Evolutionary conservation across 345 rosid genomes (phyloP).

Genomic region (Theobroma cacao): DNA sequence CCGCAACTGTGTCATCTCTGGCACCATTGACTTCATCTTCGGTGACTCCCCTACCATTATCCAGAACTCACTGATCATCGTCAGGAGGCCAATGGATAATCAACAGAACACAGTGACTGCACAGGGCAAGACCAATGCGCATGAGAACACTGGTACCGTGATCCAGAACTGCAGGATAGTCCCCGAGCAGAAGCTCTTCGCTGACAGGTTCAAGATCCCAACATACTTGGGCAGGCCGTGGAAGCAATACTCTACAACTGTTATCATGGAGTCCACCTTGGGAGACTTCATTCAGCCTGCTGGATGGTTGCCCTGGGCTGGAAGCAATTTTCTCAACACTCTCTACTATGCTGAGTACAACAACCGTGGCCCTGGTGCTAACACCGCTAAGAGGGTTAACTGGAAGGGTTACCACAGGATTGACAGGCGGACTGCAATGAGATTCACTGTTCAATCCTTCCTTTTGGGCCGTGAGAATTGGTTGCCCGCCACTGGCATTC

Average conservation of each 20-base stretch:
- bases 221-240: constrained; percentile 61
- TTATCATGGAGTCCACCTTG: constrained; percentile 48
- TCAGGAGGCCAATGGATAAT: constrained; percentile 40
- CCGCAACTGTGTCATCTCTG: constrained; percentile 53
- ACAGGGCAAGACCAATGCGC: constrained; percentile 28
- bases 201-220: constrained; percentile 23
- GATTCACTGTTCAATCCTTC: constrained; percentile 29
- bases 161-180: constrained; percentile 67
- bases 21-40: constrained; percentile 59
- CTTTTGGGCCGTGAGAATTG: constrained; percentile 3
- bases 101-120: constrained; percentile 55
- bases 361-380: constrained; percentile 53
- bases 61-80: constrained; percentile 52
- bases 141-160: constrained; percentile 36
- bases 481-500: not conserved
- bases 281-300: constrained; percentile 54
- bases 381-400: constrained; percentile 32
- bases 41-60: constrained; percentile 37
- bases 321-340: constrained; percentile 29
- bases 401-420: constrained; percentile 46
- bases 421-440: constrained; percentile 27
- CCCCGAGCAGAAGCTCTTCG: constrained; percentile 39
- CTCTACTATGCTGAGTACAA: constrained; percentile 46
- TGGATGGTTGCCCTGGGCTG: constrained; percentile 47
- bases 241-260: constrained; percentile 42